Evolutionary conservation across 1,284 basidiomycete genomes (phyloP).

Genomic region (Rugosomyces carneus): DNA sequence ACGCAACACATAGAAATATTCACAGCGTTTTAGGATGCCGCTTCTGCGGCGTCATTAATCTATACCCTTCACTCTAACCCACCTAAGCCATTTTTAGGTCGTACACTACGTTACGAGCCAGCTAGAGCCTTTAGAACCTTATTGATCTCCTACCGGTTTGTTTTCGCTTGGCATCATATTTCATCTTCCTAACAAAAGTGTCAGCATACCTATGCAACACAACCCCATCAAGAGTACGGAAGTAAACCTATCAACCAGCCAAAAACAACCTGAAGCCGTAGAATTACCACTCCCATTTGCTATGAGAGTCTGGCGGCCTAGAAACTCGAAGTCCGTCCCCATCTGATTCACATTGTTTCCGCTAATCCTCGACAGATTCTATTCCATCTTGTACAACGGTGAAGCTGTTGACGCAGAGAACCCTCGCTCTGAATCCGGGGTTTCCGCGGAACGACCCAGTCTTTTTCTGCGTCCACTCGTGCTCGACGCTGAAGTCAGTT

Average conservation of each 20-base stretch:
- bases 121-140: slow-evolving; percentile 73
- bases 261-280: slow-evolving; percentile 16
- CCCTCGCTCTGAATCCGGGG: slow-evolving; percentile 18
- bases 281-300: slow-evolving; percentile 45
- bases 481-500: slow-evolving; percentile 51
- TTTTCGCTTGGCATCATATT: not conserved
- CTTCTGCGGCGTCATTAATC: slow-evolving; percentile 53
- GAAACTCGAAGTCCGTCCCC: slow-evolving; percentile 36
- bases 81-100: slow-evolving; percentile 60
- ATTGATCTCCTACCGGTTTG: slow-evolving; percentile 66
- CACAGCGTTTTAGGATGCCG: slow-evolving; percentile 40
- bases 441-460: slow-evolving; percentile 19
- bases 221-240: slow-evolving; percentile 23
- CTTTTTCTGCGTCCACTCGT: slow-evolving; percentile 50
- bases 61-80: slow-evolving; percentile 47
- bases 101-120: slow-evolving; percentile 65
- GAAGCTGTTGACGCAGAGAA: slow-evolving; percentile 42
- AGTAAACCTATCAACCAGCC: slow-evolving; percentile 5
- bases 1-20: not conserved
- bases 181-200: slow-evolving; percentile 8
- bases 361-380: slow-evolving; percentile 35
- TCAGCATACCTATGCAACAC: slow-evolving; percentile 40
- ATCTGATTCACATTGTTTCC: not conserved
- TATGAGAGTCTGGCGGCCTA: slow-evolving; percentile 44
- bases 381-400: slow-evolving; percentile 48